Conservation (phyloP, 1,284 basidiomycete genomes). For the Boletus holoroseus region DNA sequence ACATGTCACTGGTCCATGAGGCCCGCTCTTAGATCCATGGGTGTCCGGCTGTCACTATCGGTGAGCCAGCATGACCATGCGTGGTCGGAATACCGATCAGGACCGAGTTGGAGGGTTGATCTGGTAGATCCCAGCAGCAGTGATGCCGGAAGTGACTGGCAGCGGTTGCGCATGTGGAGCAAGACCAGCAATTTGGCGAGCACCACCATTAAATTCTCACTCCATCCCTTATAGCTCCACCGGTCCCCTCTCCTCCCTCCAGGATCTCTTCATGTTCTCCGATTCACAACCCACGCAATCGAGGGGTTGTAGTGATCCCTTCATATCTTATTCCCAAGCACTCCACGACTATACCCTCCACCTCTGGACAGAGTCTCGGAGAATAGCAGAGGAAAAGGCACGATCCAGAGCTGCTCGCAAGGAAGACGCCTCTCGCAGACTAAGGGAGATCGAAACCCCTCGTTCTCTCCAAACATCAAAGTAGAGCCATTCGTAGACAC, state of each 20-base stretch:
- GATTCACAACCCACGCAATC: constrained; percentile 10
- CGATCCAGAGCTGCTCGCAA: constrained; percentile 27
- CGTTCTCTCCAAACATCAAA: constrained; percentile 4
- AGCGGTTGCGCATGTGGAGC: constrained; percentile 26
- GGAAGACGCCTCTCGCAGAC: constrained; percentile 26
- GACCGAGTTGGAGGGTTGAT: background rate
- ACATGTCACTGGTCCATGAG: background rate
- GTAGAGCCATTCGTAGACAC: constrained; percentile 7
- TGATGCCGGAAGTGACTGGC: constrained; percentile 10
- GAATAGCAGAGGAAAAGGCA: constrained; percentile 51
- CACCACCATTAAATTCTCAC: constrained; percentile 27
- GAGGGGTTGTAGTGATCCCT: constrained; percentile 32
- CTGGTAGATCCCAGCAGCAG: background rate
- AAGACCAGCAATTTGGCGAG: constrained; percentile 19
- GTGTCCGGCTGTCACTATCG: background rate
- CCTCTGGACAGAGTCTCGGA: constrained; percentile 63
- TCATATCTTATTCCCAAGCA: constrained; percentile 54
- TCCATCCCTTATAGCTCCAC: constrained; percentile 9
- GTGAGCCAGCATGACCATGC: background rate
- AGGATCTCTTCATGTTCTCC: constrained; percentile 17
- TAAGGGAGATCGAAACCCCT: constrained; percentile 17
- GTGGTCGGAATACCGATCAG: background rate
- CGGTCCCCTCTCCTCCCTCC: background rate
- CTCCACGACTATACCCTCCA: constrained; percentile 63
- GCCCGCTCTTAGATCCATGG: background rate